Evolutionary conservation across 345 rosid genomes (phyloP).

Genomic region (Euphorbia peplus): DNA sequence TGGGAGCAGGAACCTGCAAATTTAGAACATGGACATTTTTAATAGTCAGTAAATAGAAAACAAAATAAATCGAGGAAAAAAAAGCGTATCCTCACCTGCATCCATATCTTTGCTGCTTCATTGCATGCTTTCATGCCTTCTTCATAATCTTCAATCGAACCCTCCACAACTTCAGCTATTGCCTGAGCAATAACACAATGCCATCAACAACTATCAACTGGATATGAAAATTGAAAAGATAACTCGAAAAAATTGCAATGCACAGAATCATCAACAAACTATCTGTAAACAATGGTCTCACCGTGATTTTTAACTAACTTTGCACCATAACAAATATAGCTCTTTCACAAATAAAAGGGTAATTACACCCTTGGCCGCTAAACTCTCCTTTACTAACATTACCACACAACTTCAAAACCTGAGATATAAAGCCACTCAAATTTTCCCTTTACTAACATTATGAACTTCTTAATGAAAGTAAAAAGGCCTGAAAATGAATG

Average conservation of each 20-base stretch:
- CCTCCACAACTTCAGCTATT: constrained; percentile 78
- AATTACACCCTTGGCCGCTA: too few relatives aligned
- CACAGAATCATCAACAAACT: not conserved
- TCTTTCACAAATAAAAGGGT: too few relatives aligned
- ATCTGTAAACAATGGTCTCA: not conserved
- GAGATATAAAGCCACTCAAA: too few relatives aligned
- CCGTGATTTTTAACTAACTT: too few relatives aligned
- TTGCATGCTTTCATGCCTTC: constrained; percentile 77
- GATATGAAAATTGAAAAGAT: too few relatives aligned
- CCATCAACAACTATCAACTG: too few relatives aligned
- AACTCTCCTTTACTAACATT: too few relatives aligned
- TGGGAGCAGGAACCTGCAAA: constrained; percentile 84
- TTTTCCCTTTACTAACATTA: too few relatives aligned
- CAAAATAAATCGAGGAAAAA: not conserved
- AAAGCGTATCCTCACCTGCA: constrained; percentile 47
- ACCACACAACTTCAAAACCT: too few relatives aligned
- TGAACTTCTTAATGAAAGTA: too few relatives aligned
- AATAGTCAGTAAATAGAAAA: not conserved
- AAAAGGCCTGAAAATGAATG: too few relatives aligned
- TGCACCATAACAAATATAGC: not conserved
- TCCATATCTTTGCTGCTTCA: constrained; percentile 84
- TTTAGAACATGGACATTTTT: not conserved
- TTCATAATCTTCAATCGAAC: constrained; percentile 76
- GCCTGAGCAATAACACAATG: constrained; percentile 7
- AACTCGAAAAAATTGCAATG: too few relatives aligned